Base-by-base conservation (phyloP, 1,139 yeast genomes). In the Lodderomyces orthopsilosis region DNA sequence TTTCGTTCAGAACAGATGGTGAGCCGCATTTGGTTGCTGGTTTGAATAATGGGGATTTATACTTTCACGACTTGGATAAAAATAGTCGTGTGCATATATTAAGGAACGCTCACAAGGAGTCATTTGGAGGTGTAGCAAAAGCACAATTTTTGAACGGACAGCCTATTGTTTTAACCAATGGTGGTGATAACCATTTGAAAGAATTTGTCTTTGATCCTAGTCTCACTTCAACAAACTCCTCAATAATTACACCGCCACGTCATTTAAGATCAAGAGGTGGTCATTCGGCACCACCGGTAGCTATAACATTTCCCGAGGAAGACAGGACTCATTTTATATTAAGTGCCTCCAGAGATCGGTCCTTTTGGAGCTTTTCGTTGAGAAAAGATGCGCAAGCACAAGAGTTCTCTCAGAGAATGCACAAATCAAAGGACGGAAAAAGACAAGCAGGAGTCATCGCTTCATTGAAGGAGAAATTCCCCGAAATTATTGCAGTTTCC, bases 311-410 rank as follows among this genome's bases (percentile, higher is more conserved):
- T 62, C 89, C 95, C 3, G 86, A 87, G 53, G 82, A 78, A 53
- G 79, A 81, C 15, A 83, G 80, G 49, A 82, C 96, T 0, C 98
- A 94, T 63, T 88, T 82, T 63, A 61, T 94, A 26, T 75, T 88
- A 45, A 87, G 96, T 50, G 95, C 95, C 4, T 88, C 98, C 0
- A 77, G 85, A 53, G 98, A 94, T 65, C 77, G 79, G 51, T 77
- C 96, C 2, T 75, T 93, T 53, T 93, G 98, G 97, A 77, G 81
- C 15, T 93, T 93, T 57, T 91, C 98, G 0, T 70, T 93, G 44
- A 78, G 98, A 54, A 93, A 93, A 61, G 98, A 94, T 63, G 95
- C 98, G 0, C 99, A 94, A 65, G 88, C 96, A 1, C 96, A 88
- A 57, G 96, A 90, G 61, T 70, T 93, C 57, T 90, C 98, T 0